Evolutionary conservation across 257 asterid genomes (phyloP).

Genomic region (Scutellaria minor): DNA sequence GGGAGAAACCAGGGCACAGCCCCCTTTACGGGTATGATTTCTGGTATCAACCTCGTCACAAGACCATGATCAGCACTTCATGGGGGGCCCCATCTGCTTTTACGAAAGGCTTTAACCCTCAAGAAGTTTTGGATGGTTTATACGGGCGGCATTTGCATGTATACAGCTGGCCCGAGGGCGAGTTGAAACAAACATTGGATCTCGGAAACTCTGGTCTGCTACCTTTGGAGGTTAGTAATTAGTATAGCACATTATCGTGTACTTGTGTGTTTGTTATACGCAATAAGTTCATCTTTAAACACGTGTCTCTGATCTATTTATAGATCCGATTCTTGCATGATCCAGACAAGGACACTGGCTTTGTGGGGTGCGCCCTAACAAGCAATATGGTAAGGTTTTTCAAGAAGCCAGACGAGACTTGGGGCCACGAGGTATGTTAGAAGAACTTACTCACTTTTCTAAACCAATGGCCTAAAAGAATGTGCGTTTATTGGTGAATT

Average conservation of each 20-base stretch:
- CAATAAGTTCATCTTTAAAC: background rate
- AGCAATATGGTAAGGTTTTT: conserved; percentile 91
- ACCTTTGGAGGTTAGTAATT: conserved; percentile 86
- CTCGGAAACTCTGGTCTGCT: conserved; percentile 89
- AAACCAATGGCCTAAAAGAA: background rate
- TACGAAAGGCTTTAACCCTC: conserved; percentile 83
- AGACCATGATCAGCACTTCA: conserved; percentile 93
- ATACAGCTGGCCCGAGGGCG: conserved; percentile 96
- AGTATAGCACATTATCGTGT: conserved; percentile 6
- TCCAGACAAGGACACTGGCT: conserved; percentile 85
- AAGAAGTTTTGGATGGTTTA: conserved; percentile 84
- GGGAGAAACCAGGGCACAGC: conserved; percentile 99
- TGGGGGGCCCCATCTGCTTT: conserved; percentile 99
- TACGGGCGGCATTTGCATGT: conserved; percentile 94
- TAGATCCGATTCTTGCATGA: conserved; percentile 90
- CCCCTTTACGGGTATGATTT: conserved; percentile 90
- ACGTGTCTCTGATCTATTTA: background rate
- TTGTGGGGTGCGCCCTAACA: conserved; percentile 87
- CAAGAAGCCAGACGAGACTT: conserved; percentile 75
- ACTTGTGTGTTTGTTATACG: background rate
- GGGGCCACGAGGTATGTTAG: conserved; percentile 84
- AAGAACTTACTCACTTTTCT: background rate
- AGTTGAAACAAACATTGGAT: conserved; percentile 89
- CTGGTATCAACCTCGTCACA: conserved; percentile 99
- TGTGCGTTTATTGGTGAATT: background rate